Evolutionary conservation across 768 basidiomycete genomes (phyloP), one percentile per base, ranked within the genome.

Genomic region (Lentinula guzmanii): DNA sequence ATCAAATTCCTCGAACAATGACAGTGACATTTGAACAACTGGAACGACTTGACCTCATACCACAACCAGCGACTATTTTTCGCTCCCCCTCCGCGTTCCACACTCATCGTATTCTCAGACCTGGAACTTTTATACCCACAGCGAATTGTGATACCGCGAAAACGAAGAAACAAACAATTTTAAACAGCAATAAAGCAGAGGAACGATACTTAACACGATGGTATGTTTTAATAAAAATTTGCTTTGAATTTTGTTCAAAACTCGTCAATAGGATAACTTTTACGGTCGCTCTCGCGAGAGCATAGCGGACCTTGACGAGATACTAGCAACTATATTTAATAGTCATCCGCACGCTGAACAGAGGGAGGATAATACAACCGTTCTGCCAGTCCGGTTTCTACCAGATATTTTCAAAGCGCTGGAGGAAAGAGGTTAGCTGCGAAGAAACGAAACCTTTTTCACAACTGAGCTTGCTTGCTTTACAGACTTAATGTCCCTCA

Each of bases 211-310:
- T 13, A 48, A n/a, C 37, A 57, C 42, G 34, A 62, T 62, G 61
- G 61, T 62, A 21, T 58, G 37, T 62, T 15, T 34, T 6, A 3
- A 28, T 2, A 2, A 33, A 53, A 15, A 39, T 31, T 6, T 16
- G 11, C n/a, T 15, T 21, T 24, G 3, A 28, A 1, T 33, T 37
- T 43, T 15, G 31, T 34, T 52, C n/a, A 28, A 21, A 37, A 5
- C 16, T 52, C 9, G 24, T 52, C n/a, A 9, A 13, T 21, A 52
- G 51, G 48, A 65, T 21, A 50, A 65, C 43, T 60, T n/a, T 4
- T 76, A 79, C 65, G 87, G 86, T 60, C 80, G 90, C 63, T 83
- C 81, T 73, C 81, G 87, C 70, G 83, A 90, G 69, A 90, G 88
- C 45, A 79, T 90, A 50, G 80, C 78, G 58, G 85, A 87, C 74